Base-by-base conservation (phyloP, 2,329 filamentous ascomycete genomes). In the Neonectria magnoliae region DNA sequence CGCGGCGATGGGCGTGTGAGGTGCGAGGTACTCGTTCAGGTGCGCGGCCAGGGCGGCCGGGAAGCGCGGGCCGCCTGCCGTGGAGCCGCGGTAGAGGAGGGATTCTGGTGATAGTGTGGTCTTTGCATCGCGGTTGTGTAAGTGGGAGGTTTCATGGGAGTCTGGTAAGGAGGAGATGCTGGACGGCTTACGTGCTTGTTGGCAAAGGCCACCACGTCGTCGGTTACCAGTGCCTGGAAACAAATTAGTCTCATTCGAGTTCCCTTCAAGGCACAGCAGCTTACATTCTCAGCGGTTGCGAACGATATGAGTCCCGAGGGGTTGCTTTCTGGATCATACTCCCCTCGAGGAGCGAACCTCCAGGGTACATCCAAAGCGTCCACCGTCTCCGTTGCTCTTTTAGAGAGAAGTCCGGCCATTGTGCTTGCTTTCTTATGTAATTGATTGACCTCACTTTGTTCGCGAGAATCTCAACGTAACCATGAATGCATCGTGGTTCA, bases 221-320 rank as follows among this genome's bases (percentile, higher is more conserved):
- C 62, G 4, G 83, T 81, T 65, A 85, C 81, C 14, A 86, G 76
- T 14, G 71, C 71, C 77, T 79, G 45, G 25, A 9, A 9, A 8
- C 29, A 27, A 20, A 2, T 61, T 25, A 59, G 60, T 33, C 4
- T 41, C 14, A 2, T 5, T 14, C 9, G 18, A 16, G n/a, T 20
- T 18, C 4, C 9, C 5, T 42, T 3, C 5, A 2, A 1, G 18
- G 25, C 45, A 11, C 16, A n/a, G 11, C 14, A 16, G n/a, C 57
- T 4, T 52, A 72, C 77, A 68, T 86, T 85, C 64, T 86, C 84
- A 5, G 84, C 84, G 1, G 83, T 77, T 0, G 80, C 82, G 29
- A 87, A 81, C 4, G 81, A 84, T 54, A 86, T 76, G 53, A 83
- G 77, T 1, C 84, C 84, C 9, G 73, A 66, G 1, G 79, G 77